Evolutionary conservation across 2,329 filamentous ascomycete species (phyloP).

Genomic region (Phaeosphaeriaceae sp.): DNA sequence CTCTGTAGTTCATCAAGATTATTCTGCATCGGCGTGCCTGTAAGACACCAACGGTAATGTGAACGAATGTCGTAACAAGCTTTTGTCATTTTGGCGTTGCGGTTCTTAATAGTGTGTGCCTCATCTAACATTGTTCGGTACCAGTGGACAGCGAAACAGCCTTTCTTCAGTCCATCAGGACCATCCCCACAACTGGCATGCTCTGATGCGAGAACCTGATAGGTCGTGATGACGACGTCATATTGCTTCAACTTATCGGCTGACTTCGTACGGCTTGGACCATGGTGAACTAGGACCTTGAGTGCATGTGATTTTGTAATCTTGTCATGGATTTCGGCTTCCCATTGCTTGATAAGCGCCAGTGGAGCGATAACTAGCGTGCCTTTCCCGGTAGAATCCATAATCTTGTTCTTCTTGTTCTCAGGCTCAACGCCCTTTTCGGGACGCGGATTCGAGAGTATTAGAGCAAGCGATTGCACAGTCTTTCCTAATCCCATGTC

Average conservation of each 20-base stretch:
- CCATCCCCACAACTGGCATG: conserved; percentile 72
- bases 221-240: conserved; percentile 97
- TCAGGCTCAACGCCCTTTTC: conserved; percentile 56
- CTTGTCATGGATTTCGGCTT: conserved; percentile 86
- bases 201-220: conserved; percentile 93
- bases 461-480: conserved; percentile 86
- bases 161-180: conserved; percentile 69
- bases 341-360: conserved; percentile 96
- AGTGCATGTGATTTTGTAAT: conserved; percentile 72
- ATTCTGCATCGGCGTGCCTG: conserved; percentile 97
- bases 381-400: conserved; percentile 71
- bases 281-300: conserved; percentile 89
- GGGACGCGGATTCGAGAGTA: conserved; percentile 79
- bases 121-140: conserved; percentile 95
- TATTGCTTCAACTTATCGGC: conserved; percentile 79
- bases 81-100: conserved; percentile 93
- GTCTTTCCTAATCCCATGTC: conserved; percentile 99
- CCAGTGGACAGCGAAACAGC: conserved; percentile 92
- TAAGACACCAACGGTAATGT: conserved; percentile 94
- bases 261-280: conserved; percentile 80
- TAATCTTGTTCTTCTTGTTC: conserved; percentile 69
- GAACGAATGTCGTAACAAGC: conserved; percentile 84
- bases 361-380: conserved; percentile 93
- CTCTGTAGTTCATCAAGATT: conserved; percentile 96
- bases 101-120: conserved; percentile 98